Evolutionary conservation across 2,329 filamentous ascomycete species (phyloP), one percentile per base, ranked within the genome.

Genomic region (Aaosphaeria pasadenensis): DNA sequence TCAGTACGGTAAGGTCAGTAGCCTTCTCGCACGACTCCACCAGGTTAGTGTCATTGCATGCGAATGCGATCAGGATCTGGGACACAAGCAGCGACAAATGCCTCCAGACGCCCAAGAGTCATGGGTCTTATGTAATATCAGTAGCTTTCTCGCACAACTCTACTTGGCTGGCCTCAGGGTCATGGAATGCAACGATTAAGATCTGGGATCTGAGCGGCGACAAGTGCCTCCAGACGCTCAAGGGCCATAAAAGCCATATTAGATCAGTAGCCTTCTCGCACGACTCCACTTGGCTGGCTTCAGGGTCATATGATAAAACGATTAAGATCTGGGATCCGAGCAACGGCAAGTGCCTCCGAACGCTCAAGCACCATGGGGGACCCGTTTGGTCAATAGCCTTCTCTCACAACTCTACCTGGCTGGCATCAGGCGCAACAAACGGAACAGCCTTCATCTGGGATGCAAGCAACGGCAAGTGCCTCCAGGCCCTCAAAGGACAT

Each of bases 1-100:
- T 36, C 30, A 17, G 11, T 32, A 28, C 3, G 4, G 47, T 58
- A 29, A 28, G 6, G 11, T 50, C 44, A 13, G 44, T 60, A n/a
- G 49, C 51, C 6, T 55, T 60, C 49, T 55, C 55, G 6, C 42
- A 5, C 35, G 46, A 59, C 46, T 43, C 35, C 7, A 42, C 17
- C 7, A n/a, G n/a, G n/a, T 7, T 36, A 36, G 33, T n/a, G 33
- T n/a, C n/a, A 36, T 7, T 36, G 7, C n/a, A n/a, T 36, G 33
- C 7, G n/a, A 7, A 7, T 7, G 7, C 33, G 33, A 9, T 36
- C 9, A 9, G 33, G 33, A 9, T 36, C 33, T 36, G 33, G n/a
- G n/a, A n/a, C n/a, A n/a, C n/a, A n/a, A n/a, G n/a, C n/a, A n/a
- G n/a, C n/a, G n/a, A n/a, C n/a, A n/a, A n/a, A n/a, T 36, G 33